Conservation (phyloP, 2,329 filamentous ascomycete species). For the Colletotrichum sp. region DNA sequence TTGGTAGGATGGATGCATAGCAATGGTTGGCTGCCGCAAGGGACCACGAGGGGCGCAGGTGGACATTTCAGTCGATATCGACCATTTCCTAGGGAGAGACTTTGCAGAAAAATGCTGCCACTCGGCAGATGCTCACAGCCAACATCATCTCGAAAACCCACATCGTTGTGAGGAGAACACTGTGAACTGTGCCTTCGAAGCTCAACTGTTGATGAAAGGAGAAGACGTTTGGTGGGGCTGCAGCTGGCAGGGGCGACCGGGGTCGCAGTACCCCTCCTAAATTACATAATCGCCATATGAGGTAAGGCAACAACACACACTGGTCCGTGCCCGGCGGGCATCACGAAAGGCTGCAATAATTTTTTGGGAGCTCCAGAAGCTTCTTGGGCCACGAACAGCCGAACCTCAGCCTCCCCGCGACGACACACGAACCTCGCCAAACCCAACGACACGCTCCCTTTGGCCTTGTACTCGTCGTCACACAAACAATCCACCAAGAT, state of each 20-base stretch:
- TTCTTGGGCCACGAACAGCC: slow-evolving; percentile 31
- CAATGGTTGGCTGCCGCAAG: background rate
- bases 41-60: background rate
- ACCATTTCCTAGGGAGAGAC: background rate
- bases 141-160: background rate
- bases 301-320: slow-evolving; percentile 5
- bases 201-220: background rate
- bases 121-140: background rate
- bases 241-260: background rate
- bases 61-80: background rate
- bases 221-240: background rate
- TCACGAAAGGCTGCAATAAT: slow-evolving; percentile 50
- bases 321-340: slow-evolving; percentile 24
- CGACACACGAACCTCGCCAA: background rate
- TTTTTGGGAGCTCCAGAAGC: slow-evolving; percentile 53
- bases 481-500: slow-evolving; percentile 54
- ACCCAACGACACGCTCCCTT: background rate
- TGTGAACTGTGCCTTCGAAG: background rate
- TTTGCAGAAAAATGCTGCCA: background rate
- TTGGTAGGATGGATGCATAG: background rate
- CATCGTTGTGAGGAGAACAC: background rate
- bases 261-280: slow-evolving; percentile 11
- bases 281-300: slow-evolving; percentile 20
- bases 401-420: slow-evolving; percentile 12
- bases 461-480: background rate